Conservation (phyloP, 192 early-diverging fungal genomes). For the Coemansia guatemalensis region DNA sequence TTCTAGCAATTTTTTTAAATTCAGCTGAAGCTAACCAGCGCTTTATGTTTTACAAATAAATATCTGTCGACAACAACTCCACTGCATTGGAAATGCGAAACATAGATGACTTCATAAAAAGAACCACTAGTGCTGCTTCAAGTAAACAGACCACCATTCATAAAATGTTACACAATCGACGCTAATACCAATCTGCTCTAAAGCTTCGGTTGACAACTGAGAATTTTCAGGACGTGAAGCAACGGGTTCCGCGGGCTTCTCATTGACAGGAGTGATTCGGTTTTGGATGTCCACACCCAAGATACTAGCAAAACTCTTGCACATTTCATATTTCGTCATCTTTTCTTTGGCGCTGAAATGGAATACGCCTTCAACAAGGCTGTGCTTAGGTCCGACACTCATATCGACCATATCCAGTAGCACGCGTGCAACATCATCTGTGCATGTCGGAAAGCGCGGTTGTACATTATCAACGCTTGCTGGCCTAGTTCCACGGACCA, state of each 20-base stretch:
- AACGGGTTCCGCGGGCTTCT: conserved; percentile 15
- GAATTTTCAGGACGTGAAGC: conserved; percentile 37
- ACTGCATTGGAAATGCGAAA: too few species aligned
- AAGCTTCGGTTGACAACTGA: conserved; percentile 24
- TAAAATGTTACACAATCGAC: conserved; percentile 26
- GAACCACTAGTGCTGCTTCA: conserved; percentile 1
- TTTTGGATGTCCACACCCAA: conserved; percentile 10
- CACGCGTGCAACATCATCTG: conserved; percentile 69
- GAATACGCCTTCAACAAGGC: conserved; percentile 22
- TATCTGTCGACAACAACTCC: too few species aligned
- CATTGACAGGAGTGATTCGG: conserved; percentile 16
- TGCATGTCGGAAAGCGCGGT: conserved; percentile 80
- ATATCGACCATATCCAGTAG: conserved; percentile 61
- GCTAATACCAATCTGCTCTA: conserved; percentile 32
- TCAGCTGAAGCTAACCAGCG: too few species aligned
- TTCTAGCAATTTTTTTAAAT: too few species aligned
- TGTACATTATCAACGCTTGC: conserved; percentile 69
- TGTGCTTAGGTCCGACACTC: conserved; percentile 10
- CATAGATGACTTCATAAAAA: too few species aligned
- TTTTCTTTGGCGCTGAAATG: conserved; percentile 38
- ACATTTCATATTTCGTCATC: conserved; percentile 51
- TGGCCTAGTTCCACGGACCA: conserved; percentile 44
- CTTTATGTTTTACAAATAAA: too few species aligned
- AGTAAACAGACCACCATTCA: conserved; percentile 37
- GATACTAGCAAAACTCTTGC: conserved; percentile 29